A percentile compares a stretch with the other conserved stretches of the same genome.
Evolutionary conservation across 177 flowering plant species (phyloP).

Genomic region (Vitis hybrid): DNA sequence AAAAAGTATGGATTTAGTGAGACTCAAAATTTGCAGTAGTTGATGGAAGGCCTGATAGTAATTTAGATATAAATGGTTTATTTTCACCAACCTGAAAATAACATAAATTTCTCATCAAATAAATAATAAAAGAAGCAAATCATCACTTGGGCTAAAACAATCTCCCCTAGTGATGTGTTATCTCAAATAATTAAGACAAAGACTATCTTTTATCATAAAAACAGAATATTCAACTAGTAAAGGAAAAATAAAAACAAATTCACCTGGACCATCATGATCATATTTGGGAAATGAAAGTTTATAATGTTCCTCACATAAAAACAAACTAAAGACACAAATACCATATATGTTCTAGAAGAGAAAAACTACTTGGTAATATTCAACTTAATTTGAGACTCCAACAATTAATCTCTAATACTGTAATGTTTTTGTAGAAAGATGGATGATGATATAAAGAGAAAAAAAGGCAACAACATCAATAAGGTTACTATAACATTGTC

Average conservation of each 20-base stretch:
- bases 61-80: constrained; percentile 93
- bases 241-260: no score
- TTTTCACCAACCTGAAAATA: constrained; percentile 80
- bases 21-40: constrained; percentile 91
- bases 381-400: no score
- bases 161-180: no score
- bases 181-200: no score
- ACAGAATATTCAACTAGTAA: no score
- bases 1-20: constrained; percentile 95
- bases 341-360: background rate
- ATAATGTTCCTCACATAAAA: no score
- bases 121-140: no score
- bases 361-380: background rate
- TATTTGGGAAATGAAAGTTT: no score
- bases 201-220: no score
- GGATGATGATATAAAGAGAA: background rate
- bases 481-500: background rate
- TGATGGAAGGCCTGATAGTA: constrained; percentile 74
- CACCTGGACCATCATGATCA: no score
- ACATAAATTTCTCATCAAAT: no score
- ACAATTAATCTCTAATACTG: background rate
- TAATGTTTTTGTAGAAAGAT: background rate
- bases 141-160: no score
- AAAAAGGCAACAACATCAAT: background rate
- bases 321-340: background rate